A percentile compares a stretch with the other conserved stretches of the same genome.
phyloP scores from a whole-genome alignment of 805 yeast genomes.

The Schizosaccharomyces lindneri region DNA sequence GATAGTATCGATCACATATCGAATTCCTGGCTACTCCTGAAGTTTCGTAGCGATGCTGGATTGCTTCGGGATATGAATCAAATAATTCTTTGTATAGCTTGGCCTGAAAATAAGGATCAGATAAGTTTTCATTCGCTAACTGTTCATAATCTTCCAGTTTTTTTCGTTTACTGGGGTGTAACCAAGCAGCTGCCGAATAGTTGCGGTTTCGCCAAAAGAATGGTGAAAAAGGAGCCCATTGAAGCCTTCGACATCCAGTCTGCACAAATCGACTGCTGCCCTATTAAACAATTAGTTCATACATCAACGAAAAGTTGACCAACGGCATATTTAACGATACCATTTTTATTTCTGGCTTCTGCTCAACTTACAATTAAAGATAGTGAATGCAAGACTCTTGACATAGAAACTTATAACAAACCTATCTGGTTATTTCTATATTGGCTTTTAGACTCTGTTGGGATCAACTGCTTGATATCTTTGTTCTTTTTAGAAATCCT shows the following conservation, averaged over 20 bases:
- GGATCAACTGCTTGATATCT: too few species aligned
- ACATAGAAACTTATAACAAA: not conserved
- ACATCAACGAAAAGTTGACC: not conserved
- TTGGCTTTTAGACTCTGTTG: too few species aligned
- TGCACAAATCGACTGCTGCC: not conserved
- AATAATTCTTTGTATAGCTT: constrained; percentile 36
- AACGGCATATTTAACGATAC: not conserved
- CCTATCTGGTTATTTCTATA: too few species aligned
- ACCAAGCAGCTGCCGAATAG: not conserved
- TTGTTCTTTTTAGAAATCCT: too few species aligned
- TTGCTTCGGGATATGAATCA: constrained; percentile 55
- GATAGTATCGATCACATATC: constrained; percentile 56
- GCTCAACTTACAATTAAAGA: not conserved
- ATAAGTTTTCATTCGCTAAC: constrained; percentile 54
- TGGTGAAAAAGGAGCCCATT: not conserved
- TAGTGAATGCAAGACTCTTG: not conserved
- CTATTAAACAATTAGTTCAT: not conserved
- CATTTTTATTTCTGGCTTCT: not conserved
- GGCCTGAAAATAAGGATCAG: constrained; percentile 52
- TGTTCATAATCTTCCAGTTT: constrained; percentile 44
- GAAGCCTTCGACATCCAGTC: not conserved
- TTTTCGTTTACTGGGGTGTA: not conserved
- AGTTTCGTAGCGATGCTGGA: constrained; percentile 80
- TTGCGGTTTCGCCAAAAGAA: not conserved
- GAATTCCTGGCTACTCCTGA: constrained; percentile 70